Evolutionary conservation across 2,329 filamentous ascomycete genomes (phyloP), one percentile per base, ranked within the genome.

Genomic region (Pyrenochaeta sp.): DNA sequence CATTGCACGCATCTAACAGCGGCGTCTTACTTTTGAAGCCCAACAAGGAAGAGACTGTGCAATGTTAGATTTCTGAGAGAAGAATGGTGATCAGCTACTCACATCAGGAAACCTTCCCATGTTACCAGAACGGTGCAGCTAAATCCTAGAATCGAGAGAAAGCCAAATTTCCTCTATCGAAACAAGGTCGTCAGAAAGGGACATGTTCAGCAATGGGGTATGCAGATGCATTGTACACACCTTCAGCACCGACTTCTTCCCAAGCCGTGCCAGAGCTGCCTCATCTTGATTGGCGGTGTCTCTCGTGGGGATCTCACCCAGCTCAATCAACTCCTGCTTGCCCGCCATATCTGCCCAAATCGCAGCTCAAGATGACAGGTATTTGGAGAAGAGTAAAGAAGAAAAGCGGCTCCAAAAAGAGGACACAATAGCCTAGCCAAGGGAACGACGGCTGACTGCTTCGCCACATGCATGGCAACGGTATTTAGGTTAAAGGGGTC

Each of bases 41-140:
- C 23, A 27, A 27, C 9, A 5, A 27, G 23, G 23, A 27, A 27
- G 23, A 27, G 23, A 9, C 23, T 27, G 9, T 27, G 9, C 23
- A 27, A 27, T 5, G 23, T 27, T 39, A 66, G 51, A 15, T 12
- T 10, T n/a, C 7, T 10, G 15, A 18, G n/a, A 9, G 3, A 33
- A 14, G n/a, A 3, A 17, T 11, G 1, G 4, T 4, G 7, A 14
- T 15, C 33, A 33, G 12, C n/a, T 21, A 48, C 68, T 23, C 42
- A 69, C 67, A 64, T 51, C 14, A 72, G 36, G 29, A 60, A 62
- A 1, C 51, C 66, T 42, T 71, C 69, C 69, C 69, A 72, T 7
- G 69, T 70, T 7, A 68, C 59, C 51, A 72, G 45, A 14, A 71
- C 60, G 1, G 66, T 69, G 39, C 67, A 71, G 18, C 62, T 68